Conservation (phyloP, 805 yeast genomes). For the Candida khao-thaluensis region DNA sequence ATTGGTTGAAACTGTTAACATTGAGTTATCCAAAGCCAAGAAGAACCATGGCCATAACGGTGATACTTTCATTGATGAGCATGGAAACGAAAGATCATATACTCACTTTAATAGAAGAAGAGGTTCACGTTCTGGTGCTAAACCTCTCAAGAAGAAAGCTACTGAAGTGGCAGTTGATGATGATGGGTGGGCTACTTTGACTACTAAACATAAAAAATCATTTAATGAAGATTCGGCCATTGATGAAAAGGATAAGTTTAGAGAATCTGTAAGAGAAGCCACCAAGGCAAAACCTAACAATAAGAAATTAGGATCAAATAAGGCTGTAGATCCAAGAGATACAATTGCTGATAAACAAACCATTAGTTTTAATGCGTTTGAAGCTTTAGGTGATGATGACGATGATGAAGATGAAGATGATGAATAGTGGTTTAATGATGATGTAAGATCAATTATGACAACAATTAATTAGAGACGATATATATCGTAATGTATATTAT, state of each 20-base stretch:
- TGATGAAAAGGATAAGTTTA: constrained; percentile 46
- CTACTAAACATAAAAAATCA: constrained; percentile 44
- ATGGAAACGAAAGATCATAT: constrained; percentile 46
- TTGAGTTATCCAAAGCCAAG: constrained; percentile 34
- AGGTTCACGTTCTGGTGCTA: constrained; percentile 50
- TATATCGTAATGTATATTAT: constrained; percentile 11
- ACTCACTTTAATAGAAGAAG: constrained; percentile 57
- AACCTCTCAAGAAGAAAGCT: constrained; percentile 58
- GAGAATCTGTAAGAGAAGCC: constrained; percentile 41
- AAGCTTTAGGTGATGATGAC: constrained; percentile 63
- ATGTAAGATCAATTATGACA: constrained; percentile 1
- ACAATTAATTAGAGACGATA: constrained; percentile 3
- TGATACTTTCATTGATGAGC: constrained; percentile 46
- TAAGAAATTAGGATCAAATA: constrained; percentile 71
- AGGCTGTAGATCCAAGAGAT: constrained; percentile 73
- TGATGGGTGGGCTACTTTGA: constrained; percentile 78
- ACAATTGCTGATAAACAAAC: constrained; percentile 66
- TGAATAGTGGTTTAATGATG: constrained; percentile 1
- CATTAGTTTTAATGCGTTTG: constrained; percentile 74
- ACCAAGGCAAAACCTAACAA: constrained; percentile 67
- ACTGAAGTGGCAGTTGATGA: constrained; percentile 59
- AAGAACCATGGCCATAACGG: constrained; percentile 31
- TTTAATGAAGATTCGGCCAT: constrained; percentile 48
- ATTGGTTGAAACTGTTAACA: constrained; percentile 62
- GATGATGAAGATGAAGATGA: constrained; percentile 14